phyloP scores from a whole-genome alignment of 495 filamentous ascomycete species.

The Penicillium odoratum region DNA sequence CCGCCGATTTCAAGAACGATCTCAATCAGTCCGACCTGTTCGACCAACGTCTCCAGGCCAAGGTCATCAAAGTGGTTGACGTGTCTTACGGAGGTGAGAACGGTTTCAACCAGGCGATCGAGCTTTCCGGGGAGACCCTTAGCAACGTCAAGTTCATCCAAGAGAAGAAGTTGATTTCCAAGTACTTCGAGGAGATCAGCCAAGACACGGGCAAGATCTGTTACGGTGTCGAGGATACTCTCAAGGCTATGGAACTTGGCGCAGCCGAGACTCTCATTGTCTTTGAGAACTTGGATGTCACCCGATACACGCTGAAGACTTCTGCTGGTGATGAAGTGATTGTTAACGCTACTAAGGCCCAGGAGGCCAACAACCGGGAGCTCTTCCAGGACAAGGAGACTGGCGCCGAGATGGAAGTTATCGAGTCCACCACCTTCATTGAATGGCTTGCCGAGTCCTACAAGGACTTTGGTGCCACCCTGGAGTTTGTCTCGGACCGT shows the following conservation, averaged over 20 bases:
- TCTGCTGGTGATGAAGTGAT: slow-evolving; percentile 67
- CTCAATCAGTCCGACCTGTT: slow-evolving; percentile 97
- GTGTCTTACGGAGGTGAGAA: slow-evolving; percentile 99
- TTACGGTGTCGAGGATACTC: slow-evolving; percentile 95
- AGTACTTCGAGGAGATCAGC: slow-evolving; percentile 98
- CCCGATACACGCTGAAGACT: slow-evolving; percentile 83
- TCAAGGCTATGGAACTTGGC: slow-evolving; percentile 95
- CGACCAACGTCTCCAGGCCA: slow-evolving; percentile 81
- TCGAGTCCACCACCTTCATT: slow-evolving; percentile 83
- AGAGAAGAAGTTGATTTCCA: slow-evolving; percentile 98
- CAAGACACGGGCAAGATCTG: slow-evolving; percentile 94
- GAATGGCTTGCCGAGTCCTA: slow-evolving; percentile 99
- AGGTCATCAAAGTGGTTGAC: slow-evolving; percentile 99
- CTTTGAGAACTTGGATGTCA: slow-evolving; percentile 96
- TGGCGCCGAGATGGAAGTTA: slow-evolving; percentile 92
- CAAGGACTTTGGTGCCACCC: slow-evolving; percentile 92
- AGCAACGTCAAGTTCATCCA: slow-evolving; percentile 99
- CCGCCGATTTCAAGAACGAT: slow-evolving; percentile 99
- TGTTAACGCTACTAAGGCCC: slow-evolving; percentile 83
- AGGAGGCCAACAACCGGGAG: slow-evolving; percentile 76
- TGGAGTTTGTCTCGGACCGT: slow-evolving; percentile 96
- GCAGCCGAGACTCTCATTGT: slow-evolving; percentile 94
- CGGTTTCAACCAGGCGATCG: slow-evolving; percentile 99
- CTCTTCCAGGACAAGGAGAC: slow-evolving; percentile 93
- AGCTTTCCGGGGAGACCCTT: slow-evolving; percentile 90